Conservation (phyloP, 176 grass and related monocot species). For the Stipa capillata region DNA sequence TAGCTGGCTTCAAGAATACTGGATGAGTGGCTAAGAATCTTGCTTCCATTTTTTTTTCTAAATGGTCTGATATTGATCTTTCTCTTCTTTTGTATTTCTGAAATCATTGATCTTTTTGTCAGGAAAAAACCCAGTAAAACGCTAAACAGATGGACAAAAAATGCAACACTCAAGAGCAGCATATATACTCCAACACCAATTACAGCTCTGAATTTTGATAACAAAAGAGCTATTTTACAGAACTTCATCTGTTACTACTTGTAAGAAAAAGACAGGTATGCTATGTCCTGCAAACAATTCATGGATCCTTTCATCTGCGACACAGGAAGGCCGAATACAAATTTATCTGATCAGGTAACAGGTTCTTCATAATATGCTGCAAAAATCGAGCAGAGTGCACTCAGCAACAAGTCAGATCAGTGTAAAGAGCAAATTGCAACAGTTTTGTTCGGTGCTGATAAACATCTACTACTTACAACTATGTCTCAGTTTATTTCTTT, state of each 20-base stretch:
- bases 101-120: not conserved
- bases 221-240: not conserved
- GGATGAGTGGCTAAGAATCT: not conserved
- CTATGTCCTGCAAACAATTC: not conserved
- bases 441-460: not conserved
- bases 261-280: not conserved
- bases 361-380: not conserved
- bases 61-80: not conserved
- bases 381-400: not conserved
- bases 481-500: constrained; percentile 20
- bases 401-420: not conserved
- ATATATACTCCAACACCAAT: not conserved
- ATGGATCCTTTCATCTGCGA: not conserved
- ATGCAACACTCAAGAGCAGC: not conserved
- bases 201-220: not conserved
- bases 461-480: constrained; percentile 17
- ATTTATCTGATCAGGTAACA: not conserved
- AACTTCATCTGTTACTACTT: not conserved
- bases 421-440: not conserved
- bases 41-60: not conserved
- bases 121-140: not conserved
- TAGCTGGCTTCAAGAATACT: not conserved
- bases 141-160: not conserved
- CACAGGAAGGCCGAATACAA: not conserved
- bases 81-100: not conserved